These are phyloP conservation scores for Gnaphalium uliginosum DNA, from an alignment of 129 eudicot genomes.

Conservation along the genomic window DNA sequence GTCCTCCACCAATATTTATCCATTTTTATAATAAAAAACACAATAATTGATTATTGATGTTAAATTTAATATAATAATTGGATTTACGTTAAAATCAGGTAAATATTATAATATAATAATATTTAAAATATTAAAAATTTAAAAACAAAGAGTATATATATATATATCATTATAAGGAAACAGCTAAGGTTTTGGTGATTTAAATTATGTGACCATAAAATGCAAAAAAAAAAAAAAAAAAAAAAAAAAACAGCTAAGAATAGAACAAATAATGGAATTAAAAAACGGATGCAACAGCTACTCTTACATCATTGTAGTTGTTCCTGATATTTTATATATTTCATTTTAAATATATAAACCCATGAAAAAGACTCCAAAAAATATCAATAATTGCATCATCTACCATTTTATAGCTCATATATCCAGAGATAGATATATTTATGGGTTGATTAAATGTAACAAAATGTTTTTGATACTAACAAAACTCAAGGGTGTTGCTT, in stretches of 20 bases:
- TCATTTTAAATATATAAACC: background rate
- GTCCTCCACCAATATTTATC: constrained; percentile 28
- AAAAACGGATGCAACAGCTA: constrained; percentile 32
- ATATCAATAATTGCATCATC: constrained; percentile 7
- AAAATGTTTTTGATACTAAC: no score
- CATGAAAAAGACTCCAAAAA: background rate
- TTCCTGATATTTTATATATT: constrained; percentile 4
- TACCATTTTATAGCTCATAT: background rate
- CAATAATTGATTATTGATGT: no score
- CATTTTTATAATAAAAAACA: constrained; percentile 8
- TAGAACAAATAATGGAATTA: constrained; percentile 29
- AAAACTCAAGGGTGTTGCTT: no score
- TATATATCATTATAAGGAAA: constrained; percentile 24
- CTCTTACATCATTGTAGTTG: constrained; percentile 41
- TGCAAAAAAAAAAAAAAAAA: background rate
- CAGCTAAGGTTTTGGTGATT: constrained; percentile 36
- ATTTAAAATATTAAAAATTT: background rate
- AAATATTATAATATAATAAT: background rate
- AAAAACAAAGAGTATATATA: constrained; percentile 1
- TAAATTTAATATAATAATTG: background rate
- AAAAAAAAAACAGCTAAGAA: constrained; percentile 24
- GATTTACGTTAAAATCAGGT: background rate
- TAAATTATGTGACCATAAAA: constrained; percentile 30
- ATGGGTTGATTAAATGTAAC: no score
- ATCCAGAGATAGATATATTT: no score